Evolutionary conservation across 2,329 filamentous ascomycete species (phyloP).

Genomic region (Lanzia echinophila): DNA sequence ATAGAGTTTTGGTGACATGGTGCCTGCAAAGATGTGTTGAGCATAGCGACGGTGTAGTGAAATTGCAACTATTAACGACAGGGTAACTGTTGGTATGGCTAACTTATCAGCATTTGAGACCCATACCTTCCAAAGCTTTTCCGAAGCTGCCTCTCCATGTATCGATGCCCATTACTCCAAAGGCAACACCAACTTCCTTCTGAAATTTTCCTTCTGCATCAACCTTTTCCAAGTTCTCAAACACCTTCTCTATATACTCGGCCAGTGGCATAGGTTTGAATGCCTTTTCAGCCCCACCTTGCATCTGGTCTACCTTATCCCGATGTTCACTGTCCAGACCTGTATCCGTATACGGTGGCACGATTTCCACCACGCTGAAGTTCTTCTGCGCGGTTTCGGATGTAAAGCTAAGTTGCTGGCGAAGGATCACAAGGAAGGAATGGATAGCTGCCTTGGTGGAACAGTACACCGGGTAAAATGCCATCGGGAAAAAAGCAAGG

Average conservation of each 20-base stretch:
- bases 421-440: constrained; percentile 22
- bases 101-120: not conserved
- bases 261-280: constrained; percentile 27
- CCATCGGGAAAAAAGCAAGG: constrained; percentile 23
- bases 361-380: constrained; percentile 30
- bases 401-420: constrained; percentile 22
- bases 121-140: not conserved
- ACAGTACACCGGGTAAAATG: constrained; percentile 29
- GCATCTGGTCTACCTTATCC: constrained; percentile 15
- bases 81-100: not conserved
- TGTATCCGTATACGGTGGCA: constrained; percentile 32
- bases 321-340: constrained; percentile 27
- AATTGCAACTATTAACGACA: no score
- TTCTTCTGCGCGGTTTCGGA: constrained; percentile 10
- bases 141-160: constrained; percentile 5
- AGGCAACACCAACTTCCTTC: constrained; percentile 27
- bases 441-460: constrained; percentile 30
- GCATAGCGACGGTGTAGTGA: no score
- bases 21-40: no score
- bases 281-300: constrained; percentile 21
- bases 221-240: constrained; percentile 19
- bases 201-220: constrained; percentile 21
- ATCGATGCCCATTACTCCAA: constrained; percentile 13
- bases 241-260: constrained; percentile 27
- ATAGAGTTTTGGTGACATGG: no score